phyloP scores from a whole-genome alignment of 139 green algal genomes.

The Gonium pectorale region DNA sequence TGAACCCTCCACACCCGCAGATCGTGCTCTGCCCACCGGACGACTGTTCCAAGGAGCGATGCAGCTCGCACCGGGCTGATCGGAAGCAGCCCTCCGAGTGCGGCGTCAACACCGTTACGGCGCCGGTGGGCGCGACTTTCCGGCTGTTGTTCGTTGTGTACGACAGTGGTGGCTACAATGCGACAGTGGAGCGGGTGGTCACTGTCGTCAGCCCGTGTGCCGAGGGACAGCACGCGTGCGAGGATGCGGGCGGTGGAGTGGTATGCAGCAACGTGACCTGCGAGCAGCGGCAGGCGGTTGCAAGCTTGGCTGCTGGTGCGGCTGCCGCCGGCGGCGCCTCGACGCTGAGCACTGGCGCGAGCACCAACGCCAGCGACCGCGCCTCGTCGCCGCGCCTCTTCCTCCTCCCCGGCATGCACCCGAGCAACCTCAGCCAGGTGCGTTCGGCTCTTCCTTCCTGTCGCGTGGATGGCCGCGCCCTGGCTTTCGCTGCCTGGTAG shows the following conservation, averaged over 20 bases:
- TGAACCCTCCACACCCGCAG: not conserved
- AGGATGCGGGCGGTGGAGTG: not conserved
- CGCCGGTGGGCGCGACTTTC: not conserved
- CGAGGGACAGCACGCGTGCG: not conserved
- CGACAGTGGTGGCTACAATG: not conserved
- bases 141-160: not conserved
- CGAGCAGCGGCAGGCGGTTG: not conserved
- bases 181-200: not conserved
- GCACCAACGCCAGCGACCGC: not conserved
- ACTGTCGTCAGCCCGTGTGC: not conserved
- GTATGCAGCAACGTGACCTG: not conserved
- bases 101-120: not conserved
- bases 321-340: too few species aligned
- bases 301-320: too few species aligned
- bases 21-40: slow-evolving; percentile 1
- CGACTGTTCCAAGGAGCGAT: not conserved
- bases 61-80: not conserved
- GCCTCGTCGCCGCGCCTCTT: slow-evolving; percentile 4
- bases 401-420: not conserved
- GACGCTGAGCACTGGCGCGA: too few species aligned
- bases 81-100: slow-evolving; percentile 27
- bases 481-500: too few species aligned
- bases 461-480: too few species aligned
- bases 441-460: too few species aligned
- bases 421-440: not conserved